Evolutionary conservation across 2,329 filamentous ascomycete genomes (phyloP), one percentile per base, ranked within the genome.

Genomic region (Diaporthe eres): DNA sequence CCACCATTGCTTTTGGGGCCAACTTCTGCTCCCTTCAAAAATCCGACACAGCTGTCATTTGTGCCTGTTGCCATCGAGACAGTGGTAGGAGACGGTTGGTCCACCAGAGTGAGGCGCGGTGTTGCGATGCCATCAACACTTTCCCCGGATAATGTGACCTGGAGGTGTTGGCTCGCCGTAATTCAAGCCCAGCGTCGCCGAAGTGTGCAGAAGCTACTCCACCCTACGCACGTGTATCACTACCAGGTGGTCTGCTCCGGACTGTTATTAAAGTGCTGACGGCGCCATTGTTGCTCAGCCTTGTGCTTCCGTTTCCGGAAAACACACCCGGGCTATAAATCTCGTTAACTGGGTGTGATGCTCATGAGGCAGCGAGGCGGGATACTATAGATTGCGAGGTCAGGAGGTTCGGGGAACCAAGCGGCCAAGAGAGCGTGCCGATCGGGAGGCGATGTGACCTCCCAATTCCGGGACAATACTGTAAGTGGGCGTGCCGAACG

Each of bases 221-320:
- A 53, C 47, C 15, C 10, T 39, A 65, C 22, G 31, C 47, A 68
- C 65, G 65, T 55, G 65, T 51, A n/a, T 51, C 1, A 37, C 28
- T 13, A 65, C 60, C 60, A 65, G 60, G 39, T 31, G 19, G 19
- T 68, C 44, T 37, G 63, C 60, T 25, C 44, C 22, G 63, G 31
- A 3, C 31, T 53, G 31, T 68, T 53, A 53, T 68, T 68, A 53
- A 68, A 68, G 65, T 68, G 65, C 65, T 68, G 65, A 68, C 65
- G 15, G 65, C 31, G n/a, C 12, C 19, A 37, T 39, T 31, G 25
- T 31, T n/a, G 47, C 65, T 68, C 65, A 68, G 65, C 65, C 65
- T 68, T 68, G 65, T 28, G 47, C 47, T 68, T 68, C 65, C 65
- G 13, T 68, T 68, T 68, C 31, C 65, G 65, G 65, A 68, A 68